Evolutionary conservation across 2,329 filamentous ascomycete genomes (phyloP), one percentile per base, ranked within the genome.

Genomic region (Aspergillus fijiensis): DNA sequence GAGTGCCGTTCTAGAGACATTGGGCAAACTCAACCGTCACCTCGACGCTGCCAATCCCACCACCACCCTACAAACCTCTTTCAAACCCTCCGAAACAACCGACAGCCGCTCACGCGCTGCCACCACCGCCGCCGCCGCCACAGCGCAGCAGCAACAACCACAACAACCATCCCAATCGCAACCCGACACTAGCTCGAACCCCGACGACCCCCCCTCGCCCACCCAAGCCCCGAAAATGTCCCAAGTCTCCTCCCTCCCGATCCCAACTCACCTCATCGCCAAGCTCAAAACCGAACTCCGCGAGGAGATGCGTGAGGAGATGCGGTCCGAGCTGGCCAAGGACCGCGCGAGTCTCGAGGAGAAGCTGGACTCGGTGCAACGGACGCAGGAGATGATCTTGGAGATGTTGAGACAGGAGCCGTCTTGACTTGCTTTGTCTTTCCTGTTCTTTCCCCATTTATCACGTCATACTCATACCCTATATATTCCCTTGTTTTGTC

Each of bases 341-440:
- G 67, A 74, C 35, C 72, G 73, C 0, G 68, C 68, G 14, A 63
- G 65, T 2, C 61, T 77, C 5, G 70, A 77, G 52, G 71, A 76
- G 58, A 74, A 71, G 59, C 49, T 78, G 27, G 74, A 76, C 57
- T 64, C 73, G 19, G 67, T 78, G 51, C 75, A 78, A 62, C 65
- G 71, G 59, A 76, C 74, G 4, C 76, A 78, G 59, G 71, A 77
- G 42, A 71, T 77, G 70, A 78, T 78, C 57, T 60, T 78, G 49
- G 72, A 76, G 25, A 73, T 77, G 74, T 60, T 78, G 59, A 68
- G 73, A 62, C 74, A 76, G 63, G 72, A 73, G 49, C 70, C 70
- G 59, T 53, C 62, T 51, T 74, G 62, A 70, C 55, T 48, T 57
- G 59, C 57, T 60, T 48, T 45, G 49, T 47, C 57, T 62, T 53